Evolutionary conservation across 495 filamentous ascomycete genomes (phyloP), one percentile per base, ranked within the genome.

Genomic region (Chaetomidium leptoderma): DNA sequence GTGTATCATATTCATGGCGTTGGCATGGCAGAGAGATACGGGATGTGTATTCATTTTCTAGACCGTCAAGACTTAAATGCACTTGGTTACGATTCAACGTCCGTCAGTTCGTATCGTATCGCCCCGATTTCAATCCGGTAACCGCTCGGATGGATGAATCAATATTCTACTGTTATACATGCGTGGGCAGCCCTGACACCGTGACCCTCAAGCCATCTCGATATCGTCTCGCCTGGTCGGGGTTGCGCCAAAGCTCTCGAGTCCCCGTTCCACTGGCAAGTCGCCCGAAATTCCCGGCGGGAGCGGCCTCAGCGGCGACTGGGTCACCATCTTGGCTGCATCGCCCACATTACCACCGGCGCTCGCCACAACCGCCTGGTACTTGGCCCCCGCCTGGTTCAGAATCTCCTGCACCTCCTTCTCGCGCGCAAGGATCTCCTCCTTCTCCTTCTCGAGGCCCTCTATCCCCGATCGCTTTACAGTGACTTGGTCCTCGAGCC

Each of bases 331-430:
- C 40, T 63, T 68, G 3, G 52, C 23, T 10, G 67, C 55, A 37
- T 55, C 63, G 27, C 51, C 55, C 8, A 42, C 64, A 24, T n/a
- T 60, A 6, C 51, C 60, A 17, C 54, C 60, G 16, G 47, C 70
- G 5, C 59, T 61, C 48, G 74, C 72, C 56, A 76, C 69, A 9
- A 71, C 66, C 11, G 59, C 70, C 26, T 75, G 72, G 70, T 91
- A 95, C 56, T 86, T 83, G 49, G 89, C 88, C 0, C 89, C 90
- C 0, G 91, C 87, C 67, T 95, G 88, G 66, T 87, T 86, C 52
- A 97, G 76, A 56, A 92, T 73, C 29, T 77, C 78, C 72, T 96
- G 91, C 6, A 96, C 86, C 73, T 92, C 88, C 19, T 80, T 81
- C 72, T 96, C 87, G 35, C 90, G 76, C 44, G 79, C 72, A n/a